A percentile compares a stretch with the other conserved stretches of the same genome.
phyloP scores from a whole-genome alignment of 75 land plant genomes.

The Isoetes taiwanensis region DNA sequence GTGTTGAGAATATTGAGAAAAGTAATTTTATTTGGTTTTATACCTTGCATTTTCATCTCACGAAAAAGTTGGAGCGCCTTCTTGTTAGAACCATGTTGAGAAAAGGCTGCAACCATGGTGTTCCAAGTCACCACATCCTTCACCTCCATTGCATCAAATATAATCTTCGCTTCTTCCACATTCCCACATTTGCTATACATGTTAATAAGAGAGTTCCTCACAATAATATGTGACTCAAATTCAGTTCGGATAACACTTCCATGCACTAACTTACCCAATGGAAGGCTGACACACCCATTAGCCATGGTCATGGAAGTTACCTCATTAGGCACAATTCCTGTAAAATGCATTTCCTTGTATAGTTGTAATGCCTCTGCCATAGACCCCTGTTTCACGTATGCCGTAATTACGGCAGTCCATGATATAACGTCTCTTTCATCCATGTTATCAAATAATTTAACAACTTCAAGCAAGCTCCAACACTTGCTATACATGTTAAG shows the following conservation, averaged over 20 bases:
- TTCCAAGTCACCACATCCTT: constrained; percentile 43
- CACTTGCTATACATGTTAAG: constrained; percentile 51
- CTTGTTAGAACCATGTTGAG: constrained; percentile 16
- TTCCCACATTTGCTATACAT: constrained; percentile 52
- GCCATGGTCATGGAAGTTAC: constrained; percentile 3
- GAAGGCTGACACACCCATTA: constrained; percentile 10
- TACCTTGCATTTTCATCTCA: neutral
- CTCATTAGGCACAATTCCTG: constrained; percentile 1
- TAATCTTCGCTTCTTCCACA: constrained; percentile 16
- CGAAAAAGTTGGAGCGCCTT: constrained; percentile 5
- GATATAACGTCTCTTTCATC: constrained; percentile 6
- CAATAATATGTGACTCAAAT: neutral
- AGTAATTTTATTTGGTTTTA: constrained; percentile 10
- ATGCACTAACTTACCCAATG: too few relatives aligned
- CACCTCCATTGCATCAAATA: constrained; percentile 26
- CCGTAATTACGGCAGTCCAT: constrained; percentile 12
- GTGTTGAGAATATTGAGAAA: constrained; percentile 1
- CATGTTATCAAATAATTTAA: constrained; percentile 8
- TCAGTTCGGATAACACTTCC: neutral
- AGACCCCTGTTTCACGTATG: neutral
- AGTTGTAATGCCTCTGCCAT: constrained; percentile 3
- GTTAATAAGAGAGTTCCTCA: constrained; percentile 11
- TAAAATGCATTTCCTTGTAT: constrained; percentile 3
- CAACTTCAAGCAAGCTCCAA: constrained; percentile 31
- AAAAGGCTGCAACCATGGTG: constrained; percentile 24